Conservation (phyloP, 441 rosid genomes). For the Gossypium gossypioides region DNA sequence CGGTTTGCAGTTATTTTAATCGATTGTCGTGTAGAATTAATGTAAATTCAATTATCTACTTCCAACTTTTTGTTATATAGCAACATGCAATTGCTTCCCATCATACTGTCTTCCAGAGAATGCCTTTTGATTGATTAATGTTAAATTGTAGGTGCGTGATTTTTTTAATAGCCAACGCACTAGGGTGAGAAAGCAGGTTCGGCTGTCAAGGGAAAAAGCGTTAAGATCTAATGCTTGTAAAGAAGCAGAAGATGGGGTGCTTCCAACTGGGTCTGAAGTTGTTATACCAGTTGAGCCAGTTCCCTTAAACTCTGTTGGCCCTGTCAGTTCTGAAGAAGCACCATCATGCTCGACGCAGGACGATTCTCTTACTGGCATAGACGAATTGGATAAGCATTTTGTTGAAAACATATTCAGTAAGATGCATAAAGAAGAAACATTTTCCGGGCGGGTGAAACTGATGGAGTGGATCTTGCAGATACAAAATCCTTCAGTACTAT, state of each 20-base stretch:
- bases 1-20: not conserved
- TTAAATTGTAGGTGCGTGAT: slow-evolving; percentile 61
- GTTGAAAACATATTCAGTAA: slow-evolving; percentile 54
- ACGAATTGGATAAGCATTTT: slow-evolving; percentile 60
- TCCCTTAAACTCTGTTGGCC: slow-evolving; percentile 40
- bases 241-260: slow-evolving; percentile 23
- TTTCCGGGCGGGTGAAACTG: slow-evolving; percentile 81
- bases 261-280: slow-evolving; percentile 27
- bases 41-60: not conserved
- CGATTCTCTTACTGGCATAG: slow-evolving; percentile 46
- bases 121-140: slow-evolving; percentile 4
- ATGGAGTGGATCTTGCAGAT: slow-evolving; percentile 90
- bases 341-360: slow-evolving; percentile 45
- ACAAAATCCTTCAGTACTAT: slow-evolving; percentile 58
- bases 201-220: slow-evolving; percentile 72
- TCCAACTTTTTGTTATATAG: not conserved
- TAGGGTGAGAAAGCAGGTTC: slow-evolving; percentile 73
- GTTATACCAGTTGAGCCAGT: slow-evolving; percentile 32
- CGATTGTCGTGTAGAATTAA: not conserved
- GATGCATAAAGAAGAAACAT: slow-evolving; percentile 77
- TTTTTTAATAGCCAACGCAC: slow-evolving; percentile 77
- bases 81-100: not conserved
- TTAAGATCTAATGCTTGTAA: slow-evolving; percentile 26
- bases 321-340: slow-evolving; percentile 40
- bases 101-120: not conserved